phyloP scores from a whole-genome alignment of 441 rosid genomes.

The Populus hybrid region DNA sequence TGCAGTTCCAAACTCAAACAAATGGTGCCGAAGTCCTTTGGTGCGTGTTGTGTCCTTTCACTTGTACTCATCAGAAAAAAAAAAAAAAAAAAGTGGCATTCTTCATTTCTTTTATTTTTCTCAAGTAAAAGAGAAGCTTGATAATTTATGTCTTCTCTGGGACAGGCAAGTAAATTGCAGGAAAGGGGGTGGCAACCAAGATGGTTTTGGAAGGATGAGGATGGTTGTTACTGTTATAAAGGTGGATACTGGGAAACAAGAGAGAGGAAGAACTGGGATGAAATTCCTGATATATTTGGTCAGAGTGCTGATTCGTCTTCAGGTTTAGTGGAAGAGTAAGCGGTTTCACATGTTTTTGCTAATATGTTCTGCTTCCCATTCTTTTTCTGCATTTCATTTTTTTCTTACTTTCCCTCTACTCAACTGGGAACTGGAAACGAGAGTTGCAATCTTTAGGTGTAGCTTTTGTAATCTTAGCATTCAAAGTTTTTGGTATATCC shows the following conservation, averaged over 20 bases:
- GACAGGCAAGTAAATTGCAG: constrained; percentile 90
- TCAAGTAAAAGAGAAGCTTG: no score
- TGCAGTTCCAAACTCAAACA: no score
- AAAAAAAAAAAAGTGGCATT: no score
- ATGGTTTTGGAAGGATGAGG: constrained; percentile 83
- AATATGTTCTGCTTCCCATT: not conserved
- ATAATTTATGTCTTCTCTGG: not conserved
- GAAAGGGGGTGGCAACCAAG: constrained; percentile 97
- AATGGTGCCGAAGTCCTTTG: no score
- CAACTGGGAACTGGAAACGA: not conserved
- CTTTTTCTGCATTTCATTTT: not conserved
- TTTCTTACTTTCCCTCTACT: not conserved
- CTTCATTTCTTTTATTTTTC: no score
- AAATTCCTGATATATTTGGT: constrained; percentile 66
- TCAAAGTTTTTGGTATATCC: no score
- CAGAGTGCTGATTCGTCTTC: constrained; percentile 42
- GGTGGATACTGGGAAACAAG: constrained; percentile 96
- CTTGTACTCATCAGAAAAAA: no score
- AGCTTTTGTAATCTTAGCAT: no score
- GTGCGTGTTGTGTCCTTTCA: no score
- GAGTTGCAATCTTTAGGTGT: no score
- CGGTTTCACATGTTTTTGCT: not conserved
- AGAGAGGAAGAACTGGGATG: constrained; percentile 64
- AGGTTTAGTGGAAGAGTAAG: constrained; percentile 28
- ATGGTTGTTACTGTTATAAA: constrained; percentile 67